phyloP scores from a whole-genome alignment of 768 basidiomycete species.

The Russula brevipes region DNA sequence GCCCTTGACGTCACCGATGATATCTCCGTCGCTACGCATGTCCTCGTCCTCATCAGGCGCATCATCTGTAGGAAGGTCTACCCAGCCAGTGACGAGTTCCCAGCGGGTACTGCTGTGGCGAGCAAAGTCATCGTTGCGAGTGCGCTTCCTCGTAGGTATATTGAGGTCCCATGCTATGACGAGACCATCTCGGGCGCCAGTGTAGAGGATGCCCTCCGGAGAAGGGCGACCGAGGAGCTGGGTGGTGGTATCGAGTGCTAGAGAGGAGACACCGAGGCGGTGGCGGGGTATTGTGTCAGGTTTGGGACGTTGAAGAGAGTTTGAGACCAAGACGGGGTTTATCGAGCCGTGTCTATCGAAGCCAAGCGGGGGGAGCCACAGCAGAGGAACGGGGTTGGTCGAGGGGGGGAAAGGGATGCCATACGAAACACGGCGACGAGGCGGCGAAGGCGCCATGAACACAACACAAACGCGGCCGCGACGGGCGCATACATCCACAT shows the following conservation, averaged over 20 bases:
- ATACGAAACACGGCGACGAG: conserved; percentile 76
- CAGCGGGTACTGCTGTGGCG: conserved; percentile 43
- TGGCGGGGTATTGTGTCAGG: conserved; percentile 44
- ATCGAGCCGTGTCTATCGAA: conserved; percentile 60
- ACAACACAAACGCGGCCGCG: too few species aligned
- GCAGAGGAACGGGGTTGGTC: conserved; percentile 50
- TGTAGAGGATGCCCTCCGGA: conserved; percentile 86
- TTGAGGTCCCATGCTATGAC: conserved; percentile 85
- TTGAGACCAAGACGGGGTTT: conserved; percentile 58
- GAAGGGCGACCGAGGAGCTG: conserved; percentile 54
- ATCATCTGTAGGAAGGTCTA: conserved; percentile 61
- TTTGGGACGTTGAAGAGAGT: conserved; percentile 20
- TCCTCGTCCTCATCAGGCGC: conserved; percentile 61
- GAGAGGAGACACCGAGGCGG: conserved; percentile 76
- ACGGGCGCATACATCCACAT: too few species aligned
- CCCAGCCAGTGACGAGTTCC: conserved; percentile 85
- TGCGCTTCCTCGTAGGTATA: conserved; percentile 52
- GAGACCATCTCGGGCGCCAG: conserved; percentile 84
- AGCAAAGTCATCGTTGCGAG: conserved; percentile 29
- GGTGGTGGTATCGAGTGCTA: conserved; percentile 86
- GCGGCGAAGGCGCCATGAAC: conserved; percentile 32
- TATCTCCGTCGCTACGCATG: conserved; percentile 62
- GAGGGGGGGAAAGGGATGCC: conserved; percentile 68
- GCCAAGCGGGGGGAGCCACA: conserved; percentile 66
- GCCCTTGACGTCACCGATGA: conserved; percentile 65